Evolutionary conservation across 2,329 filamentous ascomycete genomes (phyloP).

Genomic region (Sclerotinia glacialis): DNA sequence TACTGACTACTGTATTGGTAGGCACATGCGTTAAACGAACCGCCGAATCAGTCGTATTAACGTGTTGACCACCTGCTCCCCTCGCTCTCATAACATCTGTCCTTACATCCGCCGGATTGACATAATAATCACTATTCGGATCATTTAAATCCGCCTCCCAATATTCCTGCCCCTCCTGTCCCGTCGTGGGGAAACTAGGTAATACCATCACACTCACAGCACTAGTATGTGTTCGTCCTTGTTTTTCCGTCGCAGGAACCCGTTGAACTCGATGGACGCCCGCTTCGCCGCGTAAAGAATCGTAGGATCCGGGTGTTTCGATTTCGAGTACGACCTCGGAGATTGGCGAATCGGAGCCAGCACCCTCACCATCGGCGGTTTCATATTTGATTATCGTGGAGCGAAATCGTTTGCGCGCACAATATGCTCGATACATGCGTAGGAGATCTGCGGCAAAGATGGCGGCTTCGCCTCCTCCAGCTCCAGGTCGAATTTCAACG

Average conservation of each 20-base stretch:
- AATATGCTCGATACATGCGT: slow-evolving; percentile 85
- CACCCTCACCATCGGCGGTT: slow-evolving; percentile 61
- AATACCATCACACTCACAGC: slow-evolving; percentile 90
- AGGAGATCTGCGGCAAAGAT: slow-evolving; percentile 86
- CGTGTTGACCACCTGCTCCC: slow-evolving; percentile 93
- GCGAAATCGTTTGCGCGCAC: slow-evolving; percentile 64
- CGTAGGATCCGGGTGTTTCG: slow-evolving; percentile 73
- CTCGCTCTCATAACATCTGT: slow-evolving; percentile 87
- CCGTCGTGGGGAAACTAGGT: slow-evolving; percentile 68
- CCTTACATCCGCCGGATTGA: slow-evolving; percentile 78
- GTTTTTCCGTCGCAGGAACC: slow-evolving; percentile 85
- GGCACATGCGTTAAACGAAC: slow-evolving; percentile 89
- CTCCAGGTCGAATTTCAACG: slow-evolving; percentile 86
- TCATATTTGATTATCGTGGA: slow-evolving; percentile 77
- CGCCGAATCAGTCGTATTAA: slow-evolving; percentile 97
- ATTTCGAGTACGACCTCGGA: slow-evolving; percentile 88
- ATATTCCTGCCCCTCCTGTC: slow-evolving; percentile 48
- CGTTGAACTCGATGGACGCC: slow-evolving; percentile 95
- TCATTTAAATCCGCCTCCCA: slow-evolving; percentile 67
- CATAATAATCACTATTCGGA: slow-evolving; percentile 86
- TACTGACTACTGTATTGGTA: slow-evolving; percentile 80
- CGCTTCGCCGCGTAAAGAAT: slow-evolving; percentile 77
- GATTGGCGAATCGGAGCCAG: slow-evolving; percentile 63
- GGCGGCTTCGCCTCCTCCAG: slow-evolving; percentile 85
- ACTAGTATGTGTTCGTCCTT: slow-evolving; percentile 89